These are phyloP conservation scores for Starmerella sp. DNA, from an alignment of 805 yeast genomes.

Conservation along the genomic window DNA sequence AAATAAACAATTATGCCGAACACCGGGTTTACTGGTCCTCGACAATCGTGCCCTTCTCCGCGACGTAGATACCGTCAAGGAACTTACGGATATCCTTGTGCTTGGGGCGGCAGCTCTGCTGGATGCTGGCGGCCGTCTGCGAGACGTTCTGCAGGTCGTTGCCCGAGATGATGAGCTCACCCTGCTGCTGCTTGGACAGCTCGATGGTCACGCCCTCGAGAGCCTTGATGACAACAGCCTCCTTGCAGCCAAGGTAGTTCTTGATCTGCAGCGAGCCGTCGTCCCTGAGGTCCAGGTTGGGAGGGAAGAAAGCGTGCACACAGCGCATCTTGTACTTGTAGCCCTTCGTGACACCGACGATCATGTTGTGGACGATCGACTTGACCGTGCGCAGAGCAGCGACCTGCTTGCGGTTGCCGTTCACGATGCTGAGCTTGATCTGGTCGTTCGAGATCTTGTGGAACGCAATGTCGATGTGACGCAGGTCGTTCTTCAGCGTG, in stretches of 20 bases:
- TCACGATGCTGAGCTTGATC: slow-evolving; percentile 85
- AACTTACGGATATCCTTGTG: slow-evolving; percentile 99
- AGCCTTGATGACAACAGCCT: slow-evolving; percentile 79
- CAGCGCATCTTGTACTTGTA: slow-evolving; percentile 99
- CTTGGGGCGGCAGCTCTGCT: slow-evolving; percentile 96
- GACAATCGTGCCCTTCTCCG: slow-evolving; percentile 81
- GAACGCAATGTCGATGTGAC: slow-evolving; percentile 93
- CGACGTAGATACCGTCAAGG: slow-evolving; percentile 99
- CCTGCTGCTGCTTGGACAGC: slow-evolving; percentile 77
- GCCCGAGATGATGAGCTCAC: slow-evolving; percentile 85
- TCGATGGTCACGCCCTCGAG: slow-evolving; percentile 82
- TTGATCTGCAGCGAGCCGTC: slow-evolving; percentile 83
- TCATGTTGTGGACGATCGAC: slow-evolving; percentile 84
- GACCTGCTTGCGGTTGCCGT: slow-evolving; percentile 99
- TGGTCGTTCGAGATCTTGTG: slow-evolving; percentile 54
- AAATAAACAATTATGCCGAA: background rate
- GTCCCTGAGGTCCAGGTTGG: slow-evolving; percentile 86
- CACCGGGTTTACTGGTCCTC: slow-evolving; percentile 38
- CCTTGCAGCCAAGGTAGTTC: slow-evolving; percentile 99
- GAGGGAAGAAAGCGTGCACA: slow-evolving; percentile 99
- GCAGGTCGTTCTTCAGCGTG: slow-evolving; percentile 74
- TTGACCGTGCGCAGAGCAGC: slow-evolving; percentile 98
- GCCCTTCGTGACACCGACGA: slow-evolving; percentile 98
- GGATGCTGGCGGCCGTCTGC: slow-evolving; percentile 96
- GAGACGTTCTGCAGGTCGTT: slow-evolving; percentile 96